Evolutionary conservation across 2,329 filamentous ascomycete genomes (phyloP).

Genomic region (Neofusicoccum sp.): DNA sequence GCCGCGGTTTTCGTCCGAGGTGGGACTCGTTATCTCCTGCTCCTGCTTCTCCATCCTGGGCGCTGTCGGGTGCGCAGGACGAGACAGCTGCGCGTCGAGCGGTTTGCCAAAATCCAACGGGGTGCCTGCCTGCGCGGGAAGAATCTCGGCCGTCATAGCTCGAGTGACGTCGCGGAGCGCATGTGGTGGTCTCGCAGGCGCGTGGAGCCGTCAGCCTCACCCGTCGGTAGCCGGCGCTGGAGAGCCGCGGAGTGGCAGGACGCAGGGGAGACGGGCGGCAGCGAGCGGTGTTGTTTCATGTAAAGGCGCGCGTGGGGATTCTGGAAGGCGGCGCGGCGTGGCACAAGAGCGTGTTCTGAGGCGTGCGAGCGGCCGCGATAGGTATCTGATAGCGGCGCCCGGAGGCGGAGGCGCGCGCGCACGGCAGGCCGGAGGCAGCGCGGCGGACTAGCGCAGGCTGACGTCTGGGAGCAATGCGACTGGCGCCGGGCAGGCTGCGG

Average conservation of each 20-base stretch:
- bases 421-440: not conserved
- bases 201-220: constrained; percentile 11
- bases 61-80: constrained; percentile 2
- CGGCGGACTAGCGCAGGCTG: constrained; percentile 7
- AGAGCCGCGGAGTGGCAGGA: not conserved
- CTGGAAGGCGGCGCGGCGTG: constrained; percentile 3
- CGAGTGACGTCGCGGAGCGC: not conserved
- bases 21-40: constrained; percentile 15
- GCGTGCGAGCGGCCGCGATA: constrained; percentile 3
- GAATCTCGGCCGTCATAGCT: constrained; percentile 18
- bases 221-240: constrained; percentile 10
- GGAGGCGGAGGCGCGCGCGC: not conserved
- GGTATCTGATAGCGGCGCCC: constrained; percentile 11
- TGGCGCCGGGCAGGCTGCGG: not conserved
- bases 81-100: constrained; percentile 1
- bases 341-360: constrained; percentile 9
- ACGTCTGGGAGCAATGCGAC: constrained; percentile 4
- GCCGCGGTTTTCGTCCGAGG: constrained; percentile 26
- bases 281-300: constrained; percentile 13
- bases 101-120: constrained; percentile 15
- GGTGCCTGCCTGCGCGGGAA: constrained; percentile 17
- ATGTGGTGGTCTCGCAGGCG: constrained; percentile 6
- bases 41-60: constrained; percentile 8
- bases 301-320: not conserved
- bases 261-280: not conserved